Evolutionary conservation across 208 protist species (phyloP).

Genomic region (Leishmania major): DNA sequence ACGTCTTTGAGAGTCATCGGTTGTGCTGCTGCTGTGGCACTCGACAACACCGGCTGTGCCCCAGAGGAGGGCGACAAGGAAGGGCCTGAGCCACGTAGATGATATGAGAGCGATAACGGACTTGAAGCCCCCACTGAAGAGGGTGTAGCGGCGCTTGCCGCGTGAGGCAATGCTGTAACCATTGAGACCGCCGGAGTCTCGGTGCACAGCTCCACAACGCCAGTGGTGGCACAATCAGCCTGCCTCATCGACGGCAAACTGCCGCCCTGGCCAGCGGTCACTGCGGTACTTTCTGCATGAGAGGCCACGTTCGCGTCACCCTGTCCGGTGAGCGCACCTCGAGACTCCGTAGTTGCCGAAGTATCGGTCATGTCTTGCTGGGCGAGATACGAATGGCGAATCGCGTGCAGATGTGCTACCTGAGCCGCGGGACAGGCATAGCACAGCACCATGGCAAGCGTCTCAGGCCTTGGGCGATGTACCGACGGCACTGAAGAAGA

Average conservation of each 20-base stretch:
- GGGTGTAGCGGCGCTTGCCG: not conserved
- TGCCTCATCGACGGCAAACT: not conserved
- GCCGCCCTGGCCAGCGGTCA: not conserved
- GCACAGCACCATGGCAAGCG: constrained; percentile 6
- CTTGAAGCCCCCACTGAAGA: not conserved
- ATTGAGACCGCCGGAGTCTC: constrained; percentile 11
- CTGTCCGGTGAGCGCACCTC: not conserved
- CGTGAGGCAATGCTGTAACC: not conserved
- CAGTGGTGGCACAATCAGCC: not conserved
- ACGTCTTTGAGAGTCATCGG: not conserved
- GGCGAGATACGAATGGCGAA: not conserved
- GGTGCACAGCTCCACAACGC: constrained; percentile 15
- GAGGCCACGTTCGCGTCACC: not conserved
- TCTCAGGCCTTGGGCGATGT: not conserved
- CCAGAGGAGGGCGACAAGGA: not conserved
- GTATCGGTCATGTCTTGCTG: not conserved
- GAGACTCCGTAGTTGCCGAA: not conserved
- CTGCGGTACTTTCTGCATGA: not conserved
- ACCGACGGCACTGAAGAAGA: not conserved
- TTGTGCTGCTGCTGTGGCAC: not conserved
- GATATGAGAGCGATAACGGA: not conserved
- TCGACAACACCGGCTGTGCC: not conserved
- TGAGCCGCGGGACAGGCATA: constrained; percentile 18
- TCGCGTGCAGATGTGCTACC: not conserved
- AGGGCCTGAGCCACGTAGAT: not conserved